phyloP scores from a whole-genome alignment of 148 eudicot species.

The Simmondsia chinensis region DNA sequence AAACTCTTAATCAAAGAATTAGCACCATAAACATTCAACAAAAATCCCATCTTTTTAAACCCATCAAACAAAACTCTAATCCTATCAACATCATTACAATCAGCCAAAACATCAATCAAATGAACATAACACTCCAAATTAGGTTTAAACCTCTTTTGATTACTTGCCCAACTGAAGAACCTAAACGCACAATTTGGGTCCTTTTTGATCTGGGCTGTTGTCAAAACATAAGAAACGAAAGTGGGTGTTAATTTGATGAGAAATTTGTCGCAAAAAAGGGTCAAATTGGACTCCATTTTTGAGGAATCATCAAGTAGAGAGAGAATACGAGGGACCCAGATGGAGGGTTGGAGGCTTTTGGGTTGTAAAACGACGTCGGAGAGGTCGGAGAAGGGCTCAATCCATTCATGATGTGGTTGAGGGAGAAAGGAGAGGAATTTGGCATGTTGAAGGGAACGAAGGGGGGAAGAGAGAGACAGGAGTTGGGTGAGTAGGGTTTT shows the following conservation, averaged over 20 bases:
- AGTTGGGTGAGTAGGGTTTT: too few relatives aligned
- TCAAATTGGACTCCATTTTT: constrained; percentile 45
- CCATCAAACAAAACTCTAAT: constrained; percentile 41
- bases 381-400: constrained; percentile 63
- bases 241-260: constrained; percentile 70
- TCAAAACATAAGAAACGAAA: constrained; percentile 53
- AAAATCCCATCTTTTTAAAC: constrained; percentile 39
- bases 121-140: constrained; percentile 60
- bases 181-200: constrained; percentile 44
- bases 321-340: constrained; percentile 67
- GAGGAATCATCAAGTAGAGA: constrained; percentile 43
- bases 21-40: constrained; percentile 35
- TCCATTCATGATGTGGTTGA: constrained; percentile 91
- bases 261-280: constrained; percentile 41
- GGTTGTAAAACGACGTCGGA: constrained; percentile 57
- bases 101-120: constrained; percentile 51
- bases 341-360: constrained; percentile 42
- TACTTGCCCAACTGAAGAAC: constrained; percentile 82
- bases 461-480: too few relatives aligned
- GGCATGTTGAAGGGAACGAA: too few relatives aligned
- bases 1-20: constrained; percentile 82
- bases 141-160: constrained; percentile 61
- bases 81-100: constrained; percentile 39
- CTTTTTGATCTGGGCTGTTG: constrained; percentile 25
- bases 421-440: too few relatives aligned